Base-by-base conservation (phyloP, 208 protist species). In the Leishmania braziliensis region DNA sequence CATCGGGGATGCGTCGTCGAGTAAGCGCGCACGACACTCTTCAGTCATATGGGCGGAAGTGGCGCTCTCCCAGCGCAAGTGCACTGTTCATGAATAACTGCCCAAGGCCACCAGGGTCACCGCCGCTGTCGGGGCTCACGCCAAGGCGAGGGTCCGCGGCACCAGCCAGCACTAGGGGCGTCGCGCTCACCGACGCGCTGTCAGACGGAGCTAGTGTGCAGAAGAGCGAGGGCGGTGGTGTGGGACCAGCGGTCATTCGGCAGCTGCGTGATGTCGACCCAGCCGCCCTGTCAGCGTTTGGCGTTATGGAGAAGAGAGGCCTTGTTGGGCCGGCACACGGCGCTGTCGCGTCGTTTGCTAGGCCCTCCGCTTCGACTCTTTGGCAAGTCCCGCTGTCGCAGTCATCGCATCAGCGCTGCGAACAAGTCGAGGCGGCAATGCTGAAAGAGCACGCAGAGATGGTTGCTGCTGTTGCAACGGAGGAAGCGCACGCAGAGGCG, bases 241-340 rank as follows among this genome's bases (percentile, higher is more conserved):
- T 14, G 26, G 48, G 46, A 10, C 9, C 46, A 54, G 74, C 65
- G 48, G 33, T 58, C 4, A 48, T 79, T 29, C 50, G 66, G 29
- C 74, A 78, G 39, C 62, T 74, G 53, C 80, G 75, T 56, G 74
- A 83, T 56, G 66, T 78, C 26, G 16, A 50, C 6, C 56, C 53
- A 26, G 69, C 56, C 9, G 79, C 43, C n/a, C 33, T 75, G 36
- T n/a, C 48, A 39, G 39, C 2, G 14, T 26, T 70, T 20, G 72
- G 20, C 23, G 72, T 46, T 16, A 46, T 36, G 14, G 29, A 43
- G 18, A 20, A 20, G 10, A 0, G 14, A 0, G 0, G n/a, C 6
- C 18, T 53, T n/a, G 29, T 8, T 8, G 51, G 23, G 26, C 29
- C 8, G 5, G 48, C 6, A 10, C 51, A 56, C 26, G n/a, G 46